Percentiles rank a stretch among this genome's conserved stretches.
Conservation (phyloP, 2,329 filamentous ascomycete genomes). For the Talaromyces sp. region DNA sequence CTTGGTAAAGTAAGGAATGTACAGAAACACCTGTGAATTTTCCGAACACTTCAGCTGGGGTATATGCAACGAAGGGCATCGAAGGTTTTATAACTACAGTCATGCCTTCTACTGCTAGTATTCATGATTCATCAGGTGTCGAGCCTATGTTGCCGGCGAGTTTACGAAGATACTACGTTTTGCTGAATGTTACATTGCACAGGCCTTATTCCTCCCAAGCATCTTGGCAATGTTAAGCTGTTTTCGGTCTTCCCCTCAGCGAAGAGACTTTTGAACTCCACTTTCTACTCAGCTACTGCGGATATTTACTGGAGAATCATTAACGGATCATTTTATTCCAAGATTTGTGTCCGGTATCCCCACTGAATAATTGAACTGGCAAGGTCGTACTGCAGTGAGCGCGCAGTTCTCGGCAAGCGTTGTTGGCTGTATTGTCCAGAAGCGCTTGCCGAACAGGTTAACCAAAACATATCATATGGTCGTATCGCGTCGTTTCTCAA, state of each 20-base stretch:
- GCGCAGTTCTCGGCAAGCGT: background rate
- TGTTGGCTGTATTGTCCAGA: background rate
- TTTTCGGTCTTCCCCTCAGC: background rate
- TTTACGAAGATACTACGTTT: background rate
- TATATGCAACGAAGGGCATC: background rate
- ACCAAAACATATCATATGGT: background rate
- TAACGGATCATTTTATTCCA: background rate
- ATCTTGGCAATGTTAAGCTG: background rate
- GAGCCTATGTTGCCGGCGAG: background rate
- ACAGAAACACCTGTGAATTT: background rate
- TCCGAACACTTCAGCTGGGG: background rate
- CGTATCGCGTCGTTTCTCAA: background rate
- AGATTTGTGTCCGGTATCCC: background rate
- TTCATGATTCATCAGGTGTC: background rate
- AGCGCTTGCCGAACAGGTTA: background rate
- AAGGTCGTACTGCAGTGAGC: background rate
- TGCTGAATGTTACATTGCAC: conserved; percentile 14
- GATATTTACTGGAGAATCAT: background rate
- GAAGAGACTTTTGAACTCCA: background rate
- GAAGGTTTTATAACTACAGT: background rate
- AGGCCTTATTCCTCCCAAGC: background rate
- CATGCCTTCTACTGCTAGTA: background rate
- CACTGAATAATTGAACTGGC: background rate
- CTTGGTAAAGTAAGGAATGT: background rate
- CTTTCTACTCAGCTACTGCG: background rate